Evolutionary conservation across 257 asterid genomes (phyloP), one percentile per base, ranked within the genome.

Genomic region (Coffea eugenioides): DNA sequence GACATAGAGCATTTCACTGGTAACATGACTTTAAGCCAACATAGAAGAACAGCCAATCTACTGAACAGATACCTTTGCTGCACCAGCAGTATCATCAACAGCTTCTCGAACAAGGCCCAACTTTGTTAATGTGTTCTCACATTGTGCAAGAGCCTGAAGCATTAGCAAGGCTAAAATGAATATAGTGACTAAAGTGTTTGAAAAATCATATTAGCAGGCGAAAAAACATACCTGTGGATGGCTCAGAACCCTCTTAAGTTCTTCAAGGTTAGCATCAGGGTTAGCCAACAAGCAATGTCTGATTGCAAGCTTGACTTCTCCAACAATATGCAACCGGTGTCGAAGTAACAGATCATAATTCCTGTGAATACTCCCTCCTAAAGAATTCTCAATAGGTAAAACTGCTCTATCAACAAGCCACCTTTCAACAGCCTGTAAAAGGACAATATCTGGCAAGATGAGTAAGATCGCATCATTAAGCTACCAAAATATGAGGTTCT

Each of bases 31-130:
- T 71, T 61, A 71, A 80, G 64, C 62, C n/a, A 31, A 25, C 20
- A 77, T 6, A 43, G 27, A 27, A 49, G 48, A 77, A 69, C 34
- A 69, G 77, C 46, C 20, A 67, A 71, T 45, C 46, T 14, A 69
- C 48, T 18, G 20, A 66, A 61, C 20, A 69, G 73, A 52, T 71
- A 96, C 99, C 98, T 96, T 90, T 71, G 99, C 99, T 27, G 99
- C 97, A 69, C 99, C 99, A 84, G 99, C 99, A 79, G 99, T 96
- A 83, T 96, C 99, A 85, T 96, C 99, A 80, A 91, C 98, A 72
- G 97, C 97, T 91, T 94, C 98, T 87, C 97, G 88, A 76, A 94
- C 99, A 82, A 96, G 90, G 51, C 98, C 97, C 77, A 89, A 85
- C 87, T 88, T 90, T 72, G 97, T 92, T 83, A 96, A 85, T 54